Evolutionary conservation across 2,329 filamentous ascomycete genomes (phyloP), one percentile per base, ranked within the genome.

Genomic region (Xylariaceae sp.): DNA sequence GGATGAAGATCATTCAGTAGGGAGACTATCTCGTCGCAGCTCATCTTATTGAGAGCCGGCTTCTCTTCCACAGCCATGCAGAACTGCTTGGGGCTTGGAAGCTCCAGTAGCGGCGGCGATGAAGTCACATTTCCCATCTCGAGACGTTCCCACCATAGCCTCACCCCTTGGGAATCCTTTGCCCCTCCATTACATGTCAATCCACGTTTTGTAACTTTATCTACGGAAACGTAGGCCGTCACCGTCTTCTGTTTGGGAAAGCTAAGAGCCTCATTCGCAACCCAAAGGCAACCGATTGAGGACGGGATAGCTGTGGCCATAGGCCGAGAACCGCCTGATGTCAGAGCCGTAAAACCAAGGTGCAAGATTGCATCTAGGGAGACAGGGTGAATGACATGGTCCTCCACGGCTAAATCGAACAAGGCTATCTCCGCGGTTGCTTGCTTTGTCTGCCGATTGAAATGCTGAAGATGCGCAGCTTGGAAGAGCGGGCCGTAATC

Each of bases 311-410:
- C 48, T 4, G 58, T 62, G 4, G 60, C 41, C 30, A 58, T 60
- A 3, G 30, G 4, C 19, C n/a, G 32, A 19, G 53, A 40, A 8
- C 56, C 58, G 0, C 60, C 58, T 6, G 35, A 11, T 4, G 56
- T 57, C 2, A 59, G 29, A 2, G 48, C 58, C 4, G 50, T 56
- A 43, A 46, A 58, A 6, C 26, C 12, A 4, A 59, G 26, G 32
- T 57, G 58, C 1, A 60, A 29, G 2, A 60, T 7, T 5, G 56
- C 51, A 50, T 62, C 60, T 19, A 62, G 30, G 2, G 53, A 45
- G 3, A 50, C 46, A n/a, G 56, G 60, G 37, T 62, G 60, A 12
- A 62, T 39, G 27, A 59, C 39, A 53, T 59, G 53, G 31, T 49
- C 42, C 2, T 30, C 30, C 37, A 11, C 8, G 39, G 30, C 6